These are phyloP conservation scores for Tillandsia fasciculata DNA, from an alignment of 176 grass and related monocot genomes.

Conservation along the genomic window DNA sequence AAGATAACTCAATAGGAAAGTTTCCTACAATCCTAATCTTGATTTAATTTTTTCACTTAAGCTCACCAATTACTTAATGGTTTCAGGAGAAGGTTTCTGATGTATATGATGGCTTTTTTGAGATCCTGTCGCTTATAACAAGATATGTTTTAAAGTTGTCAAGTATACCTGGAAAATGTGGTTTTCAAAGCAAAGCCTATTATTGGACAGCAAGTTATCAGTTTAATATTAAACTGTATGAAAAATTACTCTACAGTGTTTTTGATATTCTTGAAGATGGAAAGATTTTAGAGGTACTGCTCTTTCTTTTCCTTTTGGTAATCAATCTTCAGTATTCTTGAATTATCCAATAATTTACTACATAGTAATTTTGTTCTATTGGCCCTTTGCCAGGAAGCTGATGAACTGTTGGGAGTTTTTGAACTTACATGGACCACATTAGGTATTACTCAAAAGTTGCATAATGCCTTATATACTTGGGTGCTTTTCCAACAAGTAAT, in stretches of 20 bases:
- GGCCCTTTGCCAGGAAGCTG: slow-evolving; percentile 58
- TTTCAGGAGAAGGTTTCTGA: slow-evolving; percentile 69
- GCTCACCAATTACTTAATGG: slow-evolving; percentile 5
- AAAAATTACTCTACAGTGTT: slow-evolving; percentile 71
- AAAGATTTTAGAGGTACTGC: slow-evolving; percentile 72
- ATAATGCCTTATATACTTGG: slow-evolving; percentile 58
- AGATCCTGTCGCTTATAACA: slow-evolving; percentile 61
- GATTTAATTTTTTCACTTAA: slow-evolving; percentile 3
- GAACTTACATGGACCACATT: slow-evolving; percentile 66
- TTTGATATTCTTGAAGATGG: slow-evolving; percentile 97
- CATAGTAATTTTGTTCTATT: slow-evolving; percentile 13
- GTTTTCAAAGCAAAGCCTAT: slow-evolving; percentile 47
- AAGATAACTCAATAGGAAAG: no score
- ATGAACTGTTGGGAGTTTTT: slow-evolving; percentile 66
- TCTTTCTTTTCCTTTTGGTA: slow-evolving; percentile 10
- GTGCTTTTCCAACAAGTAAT: slow-evolving; percentile 71
- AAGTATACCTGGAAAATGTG: slow-evolving; percentile 38
- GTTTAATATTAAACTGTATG: slow-evolving; percentile 80
- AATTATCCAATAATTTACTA: neutral
- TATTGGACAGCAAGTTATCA: slow-evolving; percentile 66
- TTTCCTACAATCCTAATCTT: neutral
- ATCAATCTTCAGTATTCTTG: neutral
- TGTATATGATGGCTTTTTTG: slow-evolving; percentile 47
- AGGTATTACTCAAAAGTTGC: slow-evolving; percentile 69
- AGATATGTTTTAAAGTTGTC: slow-evolving; percentile 54